Evolutionary conservation across 2,329 filamentous ascomycete species (phyloP).

Genomic region (Xenoacremonium recifei): DNA sequence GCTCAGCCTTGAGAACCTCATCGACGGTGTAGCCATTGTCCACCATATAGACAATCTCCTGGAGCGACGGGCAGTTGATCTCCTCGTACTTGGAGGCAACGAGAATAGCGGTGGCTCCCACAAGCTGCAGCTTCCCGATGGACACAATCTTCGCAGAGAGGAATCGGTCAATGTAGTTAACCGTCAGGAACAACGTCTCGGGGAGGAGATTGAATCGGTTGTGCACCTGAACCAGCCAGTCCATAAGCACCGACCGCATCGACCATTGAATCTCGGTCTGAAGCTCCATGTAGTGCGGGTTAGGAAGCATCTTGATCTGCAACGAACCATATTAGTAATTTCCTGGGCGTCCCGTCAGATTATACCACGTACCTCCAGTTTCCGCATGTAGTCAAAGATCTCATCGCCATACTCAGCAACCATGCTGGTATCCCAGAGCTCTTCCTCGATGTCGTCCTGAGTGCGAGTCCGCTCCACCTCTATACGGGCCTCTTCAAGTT

Average conservation of each 20-base stretch:
- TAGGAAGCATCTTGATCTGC: slow-evolving; percentile 77
- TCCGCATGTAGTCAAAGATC: slow-evolving; percentile 89
- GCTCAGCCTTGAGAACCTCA: slow-evolving; percentile 94
- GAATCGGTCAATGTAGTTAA: slow-evolving; percentile 98
- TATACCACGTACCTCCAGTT: slow-evolving; percentile 68
- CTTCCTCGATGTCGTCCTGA: slow-evolving; percentile 79
- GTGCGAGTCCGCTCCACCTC: slow-evolving; percentile 69
- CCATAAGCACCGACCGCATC: slow-evolving; percentile 95
- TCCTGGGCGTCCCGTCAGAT: neutral
- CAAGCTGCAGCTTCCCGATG: slow-evolving; percentile 89
- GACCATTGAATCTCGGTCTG: slow-evolving; percentile 99
- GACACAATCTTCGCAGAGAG: slow-evolving; percentile 93
- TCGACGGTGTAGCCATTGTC: slow-evolving; percentile 85
- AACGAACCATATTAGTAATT: slow-evolving; percentile 20
- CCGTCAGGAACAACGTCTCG: slow-evolving; percentile 90
- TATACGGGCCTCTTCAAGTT: slow-evolving; percentile 65
- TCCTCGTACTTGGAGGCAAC: slow-evolving; percentile 98
- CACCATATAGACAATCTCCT: slow-evolving; percentile 98
- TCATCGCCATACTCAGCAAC: slow-evolving; percentile 95
- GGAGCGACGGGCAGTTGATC: slow-evolving; percentile 93
- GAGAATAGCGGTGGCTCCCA: slow-evolving; percentile 93
- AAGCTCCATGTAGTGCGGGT: slow-evolving; percentile 92
- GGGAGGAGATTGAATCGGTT: slow-evolving; percentile 86
- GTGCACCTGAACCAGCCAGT: slow-evolving; percentile 97
- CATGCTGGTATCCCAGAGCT: slow-evolving; percentile 94